Evolutionary conservation across 352 stramenopile species (phyloP), one percentile per base, ranked within the genome.

Genomic region (Phytopythium sindhum): DNA sequence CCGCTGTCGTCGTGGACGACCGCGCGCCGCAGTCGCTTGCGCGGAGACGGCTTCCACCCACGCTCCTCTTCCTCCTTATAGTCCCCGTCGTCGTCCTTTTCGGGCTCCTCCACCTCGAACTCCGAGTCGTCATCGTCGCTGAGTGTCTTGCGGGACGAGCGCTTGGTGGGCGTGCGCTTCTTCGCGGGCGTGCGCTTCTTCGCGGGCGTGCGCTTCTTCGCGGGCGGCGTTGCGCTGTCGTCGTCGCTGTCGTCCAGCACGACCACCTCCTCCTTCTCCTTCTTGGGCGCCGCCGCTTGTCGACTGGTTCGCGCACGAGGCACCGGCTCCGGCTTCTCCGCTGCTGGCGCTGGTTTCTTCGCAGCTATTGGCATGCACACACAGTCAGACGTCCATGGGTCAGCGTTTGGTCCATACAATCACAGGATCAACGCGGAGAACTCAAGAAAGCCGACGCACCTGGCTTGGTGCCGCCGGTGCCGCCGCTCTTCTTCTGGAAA

Each of bases 161-260:
- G 39, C 63, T 77, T 81, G 42, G 44, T 21, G 26, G 45, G 54
- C 6, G 61, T 58, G 26, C 66, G 57, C n/a, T n/a, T n/a, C n/a
- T n/a, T n/a, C n/a, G n/a, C n/a, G n/a, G n/a, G n/a, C n/a, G n/a
- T 2, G 24, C 23, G 2, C 12, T 29, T n/a, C 63, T 77, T 81
- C 37, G 44, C 23, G 26, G 45, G 55, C 4, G 62, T 59, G n/a
- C 66, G 57, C 35, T 72, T 72, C 2, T 67, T 68, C 17, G 71
- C 62, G 19, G 74, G 59, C 1, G 23, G 23, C 11, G 47, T 6
- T 2, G 24, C 23, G 2, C 12, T 29, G 14, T 86, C 78, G 1
- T 83, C 69, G 4, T 86, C 75, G 48, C 79, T 90, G 41, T 88
- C 80, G 26, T 86, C 73, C 57, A 90, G 31, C 24, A 89, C 70